Conservation (phyloP, 2,329 filamentous ascomycete genomes). For the Pseudonectria foliicola region DNA sequence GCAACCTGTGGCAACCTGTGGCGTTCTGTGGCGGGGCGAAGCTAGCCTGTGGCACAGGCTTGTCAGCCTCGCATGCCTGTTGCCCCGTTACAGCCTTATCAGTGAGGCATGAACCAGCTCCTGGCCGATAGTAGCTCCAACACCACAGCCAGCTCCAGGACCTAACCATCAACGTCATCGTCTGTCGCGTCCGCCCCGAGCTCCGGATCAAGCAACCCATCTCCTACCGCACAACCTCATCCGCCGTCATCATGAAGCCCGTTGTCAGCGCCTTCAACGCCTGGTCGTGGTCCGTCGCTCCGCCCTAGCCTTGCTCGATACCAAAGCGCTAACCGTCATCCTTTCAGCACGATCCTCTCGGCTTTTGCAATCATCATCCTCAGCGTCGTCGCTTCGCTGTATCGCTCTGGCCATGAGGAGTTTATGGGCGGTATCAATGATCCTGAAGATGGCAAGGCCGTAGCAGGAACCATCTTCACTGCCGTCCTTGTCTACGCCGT, state of each 20-base stretch:
- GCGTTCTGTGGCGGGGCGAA: slow-evolving; percentile 1
- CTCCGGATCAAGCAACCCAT: not conserved
- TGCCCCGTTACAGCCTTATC: slow-evolving; percentile 17
- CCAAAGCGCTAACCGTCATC: slow-evolving; percentile 18
- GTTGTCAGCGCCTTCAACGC: slow-evolving; percentile 86
- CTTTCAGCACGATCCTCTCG: slow-evolving; percentile 62
- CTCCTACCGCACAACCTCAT: not conserved
- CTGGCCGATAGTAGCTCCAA: slow-evolving; percentile 13
- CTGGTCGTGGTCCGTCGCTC: slow-evolving; percentile 74
- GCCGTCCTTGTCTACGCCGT: slow-evolving; percentile 86
- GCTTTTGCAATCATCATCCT: slow-evolving; percentile 60
- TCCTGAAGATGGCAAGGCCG: slow-evolving; percentile 65
- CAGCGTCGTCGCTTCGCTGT: slow-evolving; percentile 61
- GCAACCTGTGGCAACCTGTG: too few relatives aligned
- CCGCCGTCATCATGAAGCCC: slow-evolving; percentile 71
- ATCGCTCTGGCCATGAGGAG: slow-evolving; percentile 71
- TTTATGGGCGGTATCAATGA: slow-evolving; percentile 70
- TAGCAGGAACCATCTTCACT: slow-evolving; percentile 78
- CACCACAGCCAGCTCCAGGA: slow-evolving; percentile 13
- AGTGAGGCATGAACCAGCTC: slow-evolving; percentile 19
- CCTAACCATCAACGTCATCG: slow-evolving; percentile 14
- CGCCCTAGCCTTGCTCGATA: slow-evolving; percentile 6
- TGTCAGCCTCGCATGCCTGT: slow-evolving; percentile 4
- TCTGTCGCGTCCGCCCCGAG: slow-evolving; percentile 4
- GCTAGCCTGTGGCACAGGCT: not conserved